Base-by-base conservation (phyloP, 2,329 filamentous ascomycete genomes). In the Scleromitrula shiraiana region DNA sequence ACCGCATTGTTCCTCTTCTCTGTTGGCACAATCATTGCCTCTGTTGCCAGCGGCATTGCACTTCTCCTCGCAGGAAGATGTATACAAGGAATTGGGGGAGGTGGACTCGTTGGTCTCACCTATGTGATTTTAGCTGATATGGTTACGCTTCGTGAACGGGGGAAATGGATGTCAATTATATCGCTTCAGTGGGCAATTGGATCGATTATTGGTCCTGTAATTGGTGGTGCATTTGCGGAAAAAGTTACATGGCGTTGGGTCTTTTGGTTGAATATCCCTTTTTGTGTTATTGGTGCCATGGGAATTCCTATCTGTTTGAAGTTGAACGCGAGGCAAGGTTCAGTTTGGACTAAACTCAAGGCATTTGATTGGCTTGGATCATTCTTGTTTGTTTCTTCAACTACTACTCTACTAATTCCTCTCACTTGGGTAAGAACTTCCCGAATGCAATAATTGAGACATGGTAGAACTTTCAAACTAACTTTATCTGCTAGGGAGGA, bases 361-460 rank as follows among this genome's bases (percentile, higher is more conserved):
- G 39, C 44, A 1, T 57, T 86, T 20, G 82, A 87, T 60, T 85
- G 76, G 71, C 48, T 77, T 27, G 82, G 83, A 2, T 73, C 75
- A 4, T 55, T 75, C 1, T 59, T 87, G 2, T 85, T 86, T 59
- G 68, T 83, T 9, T 71, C 67, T 12, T 75, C 75, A 10, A 68
- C 71, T 9, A 79, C 77, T 0, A 73, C 72, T 35, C 75, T 83
- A 57, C 63, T 83, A 26, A 77, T 83, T 46, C 75, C 77, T 0
- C 59, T 84, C 3, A 79, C 77, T 1, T 81, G 77, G 70, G 83
- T 54, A 32, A 50, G 56, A n/a, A n/a, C n/a, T 53, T 22, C 26
- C 19, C 19, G 27, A 8, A 3, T 7, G 23, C 5, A 44, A 14
- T 8, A 15, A 37, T 9, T 19, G 15, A 6, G 12, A 24, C 17